phyloP scores from a whole-genome alignment of 139 green algal species.

The Pseudopediastrum boryanum region DNA sequence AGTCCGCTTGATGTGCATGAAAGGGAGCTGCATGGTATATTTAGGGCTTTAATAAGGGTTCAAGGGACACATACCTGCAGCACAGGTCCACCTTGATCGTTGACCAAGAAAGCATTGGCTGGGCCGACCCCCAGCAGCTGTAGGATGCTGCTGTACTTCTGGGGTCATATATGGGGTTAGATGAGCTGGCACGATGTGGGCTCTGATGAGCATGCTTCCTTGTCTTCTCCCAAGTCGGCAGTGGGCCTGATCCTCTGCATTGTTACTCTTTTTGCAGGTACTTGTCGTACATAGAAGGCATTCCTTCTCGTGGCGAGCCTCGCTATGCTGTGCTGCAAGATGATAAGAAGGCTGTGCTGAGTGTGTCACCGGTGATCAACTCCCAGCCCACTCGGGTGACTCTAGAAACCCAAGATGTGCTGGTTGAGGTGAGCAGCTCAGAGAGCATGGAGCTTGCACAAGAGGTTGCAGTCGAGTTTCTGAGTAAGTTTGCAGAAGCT shows the following conservation, averaged over 20 bases:
- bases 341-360: constrained; percentile 79
- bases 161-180: neutral
- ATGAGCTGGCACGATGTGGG: neutral
- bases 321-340: constrained; percentile 91
- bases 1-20: too few species aligned
- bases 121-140: too few species aligned
- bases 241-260: neutral
- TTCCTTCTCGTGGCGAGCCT: constrained; percentile 80
- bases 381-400: constrained; percentile 79
- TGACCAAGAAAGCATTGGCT: too few species aligned
- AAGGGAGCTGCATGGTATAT: too few species aligned
- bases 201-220: too few species aligned
- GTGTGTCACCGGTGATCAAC: constrained; percentile 94
- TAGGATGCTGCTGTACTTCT: neutral
- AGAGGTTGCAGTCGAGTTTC: constrained; percentile 16
- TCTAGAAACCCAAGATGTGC: constrained; percentile 73
- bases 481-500: constrained; percentile 10
- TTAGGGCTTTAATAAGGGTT: too few species aligned
- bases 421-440: constrained; percentile 24
- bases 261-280: neutral
- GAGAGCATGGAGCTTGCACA: constrained; percentile 20
- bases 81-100: too few species aligned
- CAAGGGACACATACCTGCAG: too few species aligned
- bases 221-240: too few species aligned
- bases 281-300: constrained; percentile 23